A percentile compares a stretch with the other conserved stretches of the same genome.
These are phyloP conservation scores for Debaryomyces robertsiae DNA, from an alignment of 1,139 yeast species.

Conservation along the genomic window DNA sequence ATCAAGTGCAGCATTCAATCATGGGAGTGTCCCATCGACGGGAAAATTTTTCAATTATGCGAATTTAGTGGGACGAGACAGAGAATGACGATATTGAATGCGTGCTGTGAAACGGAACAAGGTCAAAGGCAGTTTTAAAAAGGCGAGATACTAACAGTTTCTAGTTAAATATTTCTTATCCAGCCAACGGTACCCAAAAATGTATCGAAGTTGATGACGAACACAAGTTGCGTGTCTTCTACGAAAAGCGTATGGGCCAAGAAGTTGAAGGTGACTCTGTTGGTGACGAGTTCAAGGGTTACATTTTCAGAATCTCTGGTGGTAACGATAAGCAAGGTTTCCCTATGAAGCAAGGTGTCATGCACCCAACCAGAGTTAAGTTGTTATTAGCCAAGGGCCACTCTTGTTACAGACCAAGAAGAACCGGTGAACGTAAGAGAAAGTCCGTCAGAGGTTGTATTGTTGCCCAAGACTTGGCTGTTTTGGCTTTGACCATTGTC, in stretches of 20 bases:
- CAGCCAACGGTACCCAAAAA: conserved; percentile 99
- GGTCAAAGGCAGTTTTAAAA: too few species aligned
- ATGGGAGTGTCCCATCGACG: too few species aligned
- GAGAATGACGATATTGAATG: too few species aligned
- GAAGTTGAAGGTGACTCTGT: conserved; percentile 98
- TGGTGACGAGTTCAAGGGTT: conserved; percentile 99
- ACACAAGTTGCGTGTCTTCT: conserved; percentile 97
- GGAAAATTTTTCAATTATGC: too few species aligned
- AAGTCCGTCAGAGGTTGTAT: conserved; percentile 99
- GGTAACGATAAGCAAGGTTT: conserved; percentile 99
- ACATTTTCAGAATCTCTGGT: conserved; percentile 97
- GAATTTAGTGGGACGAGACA: too few species aligned
- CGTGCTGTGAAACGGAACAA: too few species aligned
- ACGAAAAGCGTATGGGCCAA: conserved; percentile 99
- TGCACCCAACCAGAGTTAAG: conserved; percentile 99
- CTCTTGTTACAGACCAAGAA: conserved; percentile 99
- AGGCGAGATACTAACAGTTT: conserved; percentile 15
- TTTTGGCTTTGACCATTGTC: conserved; percentile 86
- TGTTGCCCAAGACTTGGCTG: conserved; percentile 97
- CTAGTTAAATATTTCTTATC: conserved; percentile 98
- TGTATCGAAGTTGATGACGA: conserved; percentile 97
- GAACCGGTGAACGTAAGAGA: conserved; percentile 99
- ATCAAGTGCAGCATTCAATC: too few species aligned
- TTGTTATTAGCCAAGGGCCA: conserved; percentile 90
- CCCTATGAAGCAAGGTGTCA: conserved; percentile 99